phyloP scores from a whole-genome alignment of 495 filamentous ascomycete species.

The Ramalina intermedia region DNA sequence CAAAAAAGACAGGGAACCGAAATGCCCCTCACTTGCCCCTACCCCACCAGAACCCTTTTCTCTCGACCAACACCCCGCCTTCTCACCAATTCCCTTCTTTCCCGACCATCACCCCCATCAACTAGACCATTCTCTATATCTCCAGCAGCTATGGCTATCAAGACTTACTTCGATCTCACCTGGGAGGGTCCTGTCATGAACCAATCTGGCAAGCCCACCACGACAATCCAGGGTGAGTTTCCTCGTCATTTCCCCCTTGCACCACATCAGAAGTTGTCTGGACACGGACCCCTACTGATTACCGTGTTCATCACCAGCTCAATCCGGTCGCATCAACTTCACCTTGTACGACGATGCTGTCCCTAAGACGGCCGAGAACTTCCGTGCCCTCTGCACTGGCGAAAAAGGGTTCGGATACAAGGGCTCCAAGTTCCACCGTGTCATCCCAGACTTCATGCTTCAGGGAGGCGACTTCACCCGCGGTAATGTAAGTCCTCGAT shows the following conservation, averaged over 20 bases:
- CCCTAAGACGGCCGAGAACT: conserved; percentile 92
- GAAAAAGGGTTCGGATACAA: conserved; percentile 86
- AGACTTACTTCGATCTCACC: conserved; percentile 51
- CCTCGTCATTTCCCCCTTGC: conserved; percentile 5
- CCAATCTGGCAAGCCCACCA: conserved; percentile 36
- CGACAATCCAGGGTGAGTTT: conserved; percentile 44
- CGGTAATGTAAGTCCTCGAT: conserved; percentile 51
- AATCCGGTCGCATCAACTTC: conserved; percentile 75
- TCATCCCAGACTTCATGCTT: conserved; percentile 98
- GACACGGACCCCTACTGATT: conserved; percentile 12
- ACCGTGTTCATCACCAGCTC: conserved; percentile 33
- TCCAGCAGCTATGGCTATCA: conserved; percentile 48
- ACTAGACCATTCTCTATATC: conserved; percentile 48
- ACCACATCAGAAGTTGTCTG: conserved; percentile 12
- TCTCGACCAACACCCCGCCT: neutral
- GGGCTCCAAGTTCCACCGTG: conserved; percentile 81
- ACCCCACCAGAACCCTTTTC: conserved; percentile 1
- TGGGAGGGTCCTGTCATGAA: conserved; percentile 56
- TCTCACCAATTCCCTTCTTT: neutral
- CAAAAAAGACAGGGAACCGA: neutral
- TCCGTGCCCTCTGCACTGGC: conserved; percentile 87
- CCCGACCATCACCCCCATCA: conserved; percentile 9
- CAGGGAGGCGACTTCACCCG: conserved; percentile 98
- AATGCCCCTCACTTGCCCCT: conserved; percentile 2
- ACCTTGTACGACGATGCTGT: conserved; percentile 75